Base-by-base conservation (phyloP, 2,329 filamentous ascomycete species). In the Arthroderma sp. region DNA sequence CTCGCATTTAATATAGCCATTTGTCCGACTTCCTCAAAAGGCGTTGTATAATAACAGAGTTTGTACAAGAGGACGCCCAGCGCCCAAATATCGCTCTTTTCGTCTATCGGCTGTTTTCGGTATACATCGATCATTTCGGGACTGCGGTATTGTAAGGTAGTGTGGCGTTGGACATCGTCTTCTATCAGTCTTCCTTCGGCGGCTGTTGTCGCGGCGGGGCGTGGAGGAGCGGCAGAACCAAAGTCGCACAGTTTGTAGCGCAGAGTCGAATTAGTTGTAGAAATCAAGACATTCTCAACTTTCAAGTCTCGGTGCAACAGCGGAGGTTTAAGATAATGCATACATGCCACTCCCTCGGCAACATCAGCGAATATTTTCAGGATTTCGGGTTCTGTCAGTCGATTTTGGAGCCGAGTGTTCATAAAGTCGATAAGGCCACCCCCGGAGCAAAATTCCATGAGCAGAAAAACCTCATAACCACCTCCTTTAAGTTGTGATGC, bases 111-210 rank as follows among this genome's bases (percentile, higher is more conserved):
- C 55, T 88, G 85, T 64, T 93, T 94, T 50, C 88, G 76, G 66
- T 95, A 98, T 27, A 98, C 91, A 58, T 98, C 91, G 49, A 98
- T 81, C 91, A 98, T 98, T 66, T 98, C 91, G 4, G 91, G 91
- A 61, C 89, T 96, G 53, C 91, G 77, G 62, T 98, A 98, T 63
- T 98, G 91, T 65, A 98, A 74, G 0, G 91, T 98, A 0, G 91
- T 98, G 61, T 98, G 89, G 57, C 85, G 85, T 65, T 96, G 91
- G 8, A 98, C 82, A 64, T 98, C 91, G 60, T 98, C 91, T 63
- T 98, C 91, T 58, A 96, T 86, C 54, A 93, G 65, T 46, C 89
- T 80, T 53, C 89, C 94, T 64, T 98, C 91, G 34, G 81, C 80
- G 5, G 88, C 83, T 4, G 85, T 89, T 10, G 80, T 85, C 8